Evolutionary conservation across 2,329 filamentous ascomycete species (phyloP), one percentile per base, ranked within the genome.

Genomic region (Colletotrichum noveboracense): DNA sequence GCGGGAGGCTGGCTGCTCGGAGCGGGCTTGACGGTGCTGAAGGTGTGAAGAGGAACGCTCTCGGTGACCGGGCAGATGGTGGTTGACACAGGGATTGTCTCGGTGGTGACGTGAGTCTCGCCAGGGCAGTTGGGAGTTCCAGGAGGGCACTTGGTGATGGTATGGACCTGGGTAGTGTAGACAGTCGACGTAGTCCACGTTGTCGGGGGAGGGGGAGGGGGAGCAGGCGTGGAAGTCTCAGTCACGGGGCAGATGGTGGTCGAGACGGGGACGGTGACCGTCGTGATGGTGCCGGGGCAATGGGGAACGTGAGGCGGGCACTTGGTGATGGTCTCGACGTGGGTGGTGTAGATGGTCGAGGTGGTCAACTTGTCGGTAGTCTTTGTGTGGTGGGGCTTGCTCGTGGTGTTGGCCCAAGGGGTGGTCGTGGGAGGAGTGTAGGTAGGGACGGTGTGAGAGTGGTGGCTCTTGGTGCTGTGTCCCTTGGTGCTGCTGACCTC

Each of bases 111-210:
- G 28, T 82, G 79, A 28, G 80, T 77, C 24, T 78, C 78, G 8
- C 72, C 80, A 12, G 85, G 83, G 79, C 85, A 87, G 81, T 85
- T 79, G 58, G 79, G 80, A 4, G 86, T 81, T 13, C 80, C 79
- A 21, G 89, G 84, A 64, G 86, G 87, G 82, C 90, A 92, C 60
- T 87, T 88, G 80, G 88, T 91, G 82, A 91, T 85, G 14, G 90
- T 92, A 77, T 89, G 85, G 77, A 91, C 79, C 7, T 77, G 77
- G 14, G 84, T 87, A 62, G 83, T 83, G 79, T 83, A 86, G 69
- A 87, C 80, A 16, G 84, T 85, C 67, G 83, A 85, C 30, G 84
- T 85, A n/a, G 79, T 80, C 72, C 83, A 85, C 28, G 84, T 85
- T 21, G 79, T 79, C 71, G 80, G 64, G 34, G 70, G 66, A 21